Percentiles rank a stretch among this genome's conserved stretches.
Evolutionary conservation across 768 basidiomycete genomes (phyloP).

Genomic region (Cantharellus anzutake): DNA sequence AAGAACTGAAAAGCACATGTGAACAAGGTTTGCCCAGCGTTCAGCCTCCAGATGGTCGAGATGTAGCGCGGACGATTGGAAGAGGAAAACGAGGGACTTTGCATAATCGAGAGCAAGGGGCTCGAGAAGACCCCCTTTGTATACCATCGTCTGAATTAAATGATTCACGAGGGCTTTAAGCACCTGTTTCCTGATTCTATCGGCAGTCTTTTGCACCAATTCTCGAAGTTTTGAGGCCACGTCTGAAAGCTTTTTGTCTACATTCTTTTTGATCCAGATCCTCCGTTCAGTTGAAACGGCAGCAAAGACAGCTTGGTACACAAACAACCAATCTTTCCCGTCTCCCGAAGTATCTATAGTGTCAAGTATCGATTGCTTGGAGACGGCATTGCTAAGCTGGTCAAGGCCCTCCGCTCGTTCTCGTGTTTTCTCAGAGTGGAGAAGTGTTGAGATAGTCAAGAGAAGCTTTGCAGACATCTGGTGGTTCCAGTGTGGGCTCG

Average conservation of each 20-base stretch:
- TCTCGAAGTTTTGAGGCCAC: conserved; percentile 50
- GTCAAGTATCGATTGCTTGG: neutral
- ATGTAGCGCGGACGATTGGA: conserved; percentile 45
- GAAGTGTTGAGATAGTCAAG: neutral
- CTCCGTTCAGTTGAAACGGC: conserved; percentile 44
- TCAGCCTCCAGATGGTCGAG: conserved; percentile 49
- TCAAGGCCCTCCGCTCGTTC: neutral
- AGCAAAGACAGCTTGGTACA: conserved; percentile 58
- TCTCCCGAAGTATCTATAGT: neutral
- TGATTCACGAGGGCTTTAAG: conserved; percentile 42
- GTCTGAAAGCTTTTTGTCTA: conserved; percentile 41
- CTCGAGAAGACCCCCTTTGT: conserved; percentile 32
- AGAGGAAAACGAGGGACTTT: conserved; percentile 49
- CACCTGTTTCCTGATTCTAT: conserved; percentile 34
- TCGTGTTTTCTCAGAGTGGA: neutral
- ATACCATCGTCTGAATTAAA: conserved; percentile 37
- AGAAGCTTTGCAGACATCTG: neutral
- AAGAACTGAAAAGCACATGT: conserved; percentile 59
- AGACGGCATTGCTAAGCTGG: neutral
- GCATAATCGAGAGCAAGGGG: conserved; percentile 64
- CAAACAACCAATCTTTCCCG: conserved; percentile 31
- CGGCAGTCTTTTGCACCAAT: conserved; percentile 45
- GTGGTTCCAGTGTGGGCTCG: no score
- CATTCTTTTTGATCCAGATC: conserved; percentile 24
- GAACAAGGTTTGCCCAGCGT: conserved; percentile 48